These are phyloP conservation scores for Pleodorina starrii DNA, from an alignment of 139 green algal genomes.

Conservation along the genomic window DNA sequence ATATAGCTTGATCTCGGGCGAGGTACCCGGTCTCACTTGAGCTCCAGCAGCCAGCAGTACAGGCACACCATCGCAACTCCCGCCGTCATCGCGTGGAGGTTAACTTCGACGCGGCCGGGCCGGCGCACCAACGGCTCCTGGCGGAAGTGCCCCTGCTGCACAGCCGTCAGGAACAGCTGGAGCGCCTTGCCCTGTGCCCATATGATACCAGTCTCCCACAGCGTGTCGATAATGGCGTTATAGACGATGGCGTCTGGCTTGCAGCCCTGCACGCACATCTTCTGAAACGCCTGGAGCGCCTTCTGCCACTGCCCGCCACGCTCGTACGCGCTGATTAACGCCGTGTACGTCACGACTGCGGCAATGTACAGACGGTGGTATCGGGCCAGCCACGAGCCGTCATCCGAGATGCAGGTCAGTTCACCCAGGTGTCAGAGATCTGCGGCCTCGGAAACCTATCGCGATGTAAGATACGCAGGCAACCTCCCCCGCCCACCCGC, in stretches of 20 bases:
- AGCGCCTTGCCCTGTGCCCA: slow-evolving; percentile 77
- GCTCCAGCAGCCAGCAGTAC: slow-evolving; percentile 80
- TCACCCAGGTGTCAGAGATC: no score
- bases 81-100: slow-evolving; percentile 89
- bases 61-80: slow-evolving; percentile 88
- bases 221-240: slow-evolving; percentile 88
- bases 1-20: no score
- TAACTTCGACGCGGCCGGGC: slow-evolving; percentile 68
- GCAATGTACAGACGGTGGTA: no score
- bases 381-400: no score
- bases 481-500: no score
- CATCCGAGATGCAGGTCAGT: no score
- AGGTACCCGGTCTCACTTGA: no score
- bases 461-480: no score
- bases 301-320: slow-evolving; percentile 78
- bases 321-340: slow-evolving; percentile 87
- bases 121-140: slow-evolving; percentile 56
- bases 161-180: slow-evolving; percentile 67
- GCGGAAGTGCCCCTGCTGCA: slow-evolving; percentile 69
- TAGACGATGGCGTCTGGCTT: slow-evolving; percentile 88
- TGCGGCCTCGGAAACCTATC: no score
- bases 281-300: slow-evolving; percentile 71
- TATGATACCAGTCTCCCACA: slow-evolving; percentile 89
- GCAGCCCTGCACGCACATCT: slow-evolving; percentile 75
- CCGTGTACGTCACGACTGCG: slow-evolving; percentile 87